Percentiles rank a stretch among this genome's conserved stretches.
phyloP scores from a whole-genome alignment of 208 protist species.

The Crithidia expoeki region DNA sequence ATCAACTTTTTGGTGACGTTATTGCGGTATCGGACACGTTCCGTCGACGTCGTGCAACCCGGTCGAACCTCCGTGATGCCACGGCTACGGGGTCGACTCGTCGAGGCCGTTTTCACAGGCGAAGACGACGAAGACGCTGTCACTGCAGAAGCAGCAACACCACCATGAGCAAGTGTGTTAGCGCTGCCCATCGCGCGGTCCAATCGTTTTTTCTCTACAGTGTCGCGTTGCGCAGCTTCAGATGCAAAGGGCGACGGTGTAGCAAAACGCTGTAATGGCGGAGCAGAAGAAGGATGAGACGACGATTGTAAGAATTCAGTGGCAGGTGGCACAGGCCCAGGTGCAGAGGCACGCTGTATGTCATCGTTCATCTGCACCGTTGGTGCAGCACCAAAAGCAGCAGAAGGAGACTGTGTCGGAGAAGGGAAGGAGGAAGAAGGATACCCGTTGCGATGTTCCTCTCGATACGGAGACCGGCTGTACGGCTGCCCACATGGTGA shows the following conservation, averaged over 20 bases:
- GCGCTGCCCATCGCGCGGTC: background rate
- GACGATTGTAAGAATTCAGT: too few relatives aligned
- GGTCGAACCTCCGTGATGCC: constrained; percentile 25
- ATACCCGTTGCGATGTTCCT: background rate
- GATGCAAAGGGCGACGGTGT: background rate
- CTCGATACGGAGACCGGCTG: background rate
- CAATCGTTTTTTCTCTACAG: background rate
- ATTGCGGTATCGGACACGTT: constrained; percentile 50
- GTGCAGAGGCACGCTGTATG: background rate
- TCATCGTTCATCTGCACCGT: background rate
- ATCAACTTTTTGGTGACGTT: constrained; percentile 63
- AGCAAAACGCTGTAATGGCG: constrained; percentile 9
- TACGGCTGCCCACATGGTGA: background rate
- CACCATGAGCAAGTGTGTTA: background rate
- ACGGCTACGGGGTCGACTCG: background rate
- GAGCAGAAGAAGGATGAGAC: background rate
- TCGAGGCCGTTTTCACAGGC: background rate
- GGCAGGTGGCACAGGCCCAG: too few relatives aligned
- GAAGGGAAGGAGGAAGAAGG: background rate
- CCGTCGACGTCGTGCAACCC: constrained; percentile 29
- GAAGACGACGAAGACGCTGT: background rate
- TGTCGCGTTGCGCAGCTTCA: background rate
- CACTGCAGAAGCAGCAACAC: background rate
- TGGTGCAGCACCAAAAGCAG: background rate
- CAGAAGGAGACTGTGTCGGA: background rate